These are phyloP conservation scores for Fusarium decemcellulare DNA, from an alignment of 2,329 filamentous ascomycete genomes.

Conservation along the genomic window DNA sequence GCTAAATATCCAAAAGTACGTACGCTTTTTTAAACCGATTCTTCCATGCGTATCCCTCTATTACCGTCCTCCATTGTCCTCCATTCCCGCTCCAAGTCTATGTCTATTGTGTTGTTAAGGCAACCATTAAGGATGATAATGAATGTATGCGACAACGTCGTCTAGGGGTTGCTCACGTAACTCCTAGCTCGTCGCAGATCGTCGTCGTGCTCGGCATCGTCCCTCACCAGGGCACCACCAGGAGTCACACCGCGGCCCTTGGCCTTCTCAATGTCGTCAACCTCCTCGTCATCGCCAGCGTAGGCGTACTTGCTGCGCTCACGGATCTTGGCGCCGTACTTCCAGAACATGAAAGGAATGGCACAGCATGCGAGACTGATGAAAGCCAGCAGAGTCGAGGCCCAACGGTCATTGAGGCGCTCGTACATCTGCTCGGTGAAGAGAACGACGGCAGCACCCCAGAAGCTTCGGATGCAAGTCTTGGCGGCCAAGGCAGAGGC, in stretches of 20 bases:
- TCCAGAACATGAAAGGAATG: constrained; percentile 89
- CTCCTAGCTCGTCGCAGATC: constrained; percentile 60
- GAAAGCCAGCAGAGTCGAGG: constrained; percentile 79
- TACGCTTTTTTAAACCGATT: constrained; percentile 7
- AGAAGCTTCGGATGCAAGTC: constrained; percentile 84
- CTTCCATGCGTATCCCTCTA: constrained; percentile 10
- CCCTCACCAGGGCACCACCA: constrained; percentile 44
- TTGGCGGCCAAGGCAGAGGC: constrained; percentile 87
- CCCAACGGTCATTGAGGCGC: constrained; percentile 82
- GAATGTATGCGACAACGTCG: neutral
- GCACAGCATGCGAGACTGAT: constrained; percentile 82
- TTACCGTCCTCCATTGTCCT: constrained; percentile 17
- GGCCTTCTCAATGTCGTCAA: constrained; percentile 56
- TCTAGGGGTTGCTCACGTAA: constrained; percentile 63
- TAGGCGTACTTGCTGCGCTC: constrained; percentile 81
- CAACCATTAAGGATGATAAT: constrained; percentile 9
- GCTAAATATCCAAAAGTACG: constrained; percentile 37
- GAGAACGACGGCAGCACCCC: constrained; percentile 82
- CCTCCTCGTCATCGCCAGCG: constrained; percentile 64
- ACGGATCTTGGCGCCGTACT: constrained; percentile 80
- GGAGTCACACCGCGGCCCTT: constrained; percentile 39
- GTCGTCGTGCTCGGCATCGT: constrained; percentile 52
- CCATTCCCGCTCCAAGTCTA: constrained; percentile 9
- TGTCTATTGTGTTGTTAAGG: constrained; percentile 7
- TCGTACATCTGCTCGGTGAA: constrained; percentile 88